Evolutionary conservation across 371 early-diverging fungal genomes (phyloP), one percentile per base, ranked within the genome.

Genomic region (Blastocladiella emersonii): DNA sequence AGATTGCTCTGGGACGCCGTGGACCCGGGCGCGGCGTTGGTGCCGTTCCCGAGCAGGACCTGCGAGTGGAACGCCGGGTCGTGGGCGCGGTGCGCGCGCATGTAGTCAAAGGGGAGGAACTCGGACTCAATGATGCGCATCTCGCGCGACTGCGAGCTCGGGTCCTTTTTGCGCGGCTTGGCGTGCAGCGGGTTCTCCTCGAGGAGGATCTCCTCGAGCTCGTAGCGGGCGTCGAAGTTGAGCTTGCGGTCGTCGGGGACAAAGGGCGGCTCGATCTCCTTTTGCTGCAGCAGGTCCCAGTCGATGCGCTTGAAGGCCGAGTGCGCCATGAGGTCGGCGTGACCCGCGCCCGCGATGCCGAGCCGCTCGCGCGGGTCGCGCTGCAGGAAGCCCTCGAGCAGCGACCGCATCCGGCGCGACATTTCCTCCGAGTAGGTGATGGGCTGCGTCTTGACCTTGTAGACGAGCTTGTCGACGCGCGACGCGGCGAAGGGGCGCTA

Each of bases 221-320:
- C 96, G 72, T 91, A 88, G 5, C 91, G 90, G 3, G 91, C 87
- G 73, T 97, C 96, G 76, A 95, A 97, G 67, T 81, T 78, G n/a
- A 74, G 71, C 37, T 67, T 67, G 51, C 43, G 10, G 41, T 61
- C 56, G 34, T 57, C 57, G 27, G 69, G 69, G 12, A 64, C 63
- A 19, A 64, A 68, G 17, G 69, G 68, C 30, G 69, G 69, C 34
- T 39, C 37, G 30, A 69, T 66, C 51, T 68, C 59, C 43, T 68
- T 67, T 6, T 65, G 55, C 17, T 43, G 43, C 6, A 69, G 45
- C 17, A 59, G 60, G 27, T 39, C 62, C 61, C 64, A 69, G 62
- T 69, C 60, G 57, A 69, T 30, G 32, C 61, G 32, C 8, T 23
- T 8, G 34, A 69, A 68, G n/a, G 53, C 62, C 35, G 69, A 65